Evolutionary conservation across 2,329 filamentous ascomycete species (phyloP).

Genomic region (Neonectria faginata): DNA sequence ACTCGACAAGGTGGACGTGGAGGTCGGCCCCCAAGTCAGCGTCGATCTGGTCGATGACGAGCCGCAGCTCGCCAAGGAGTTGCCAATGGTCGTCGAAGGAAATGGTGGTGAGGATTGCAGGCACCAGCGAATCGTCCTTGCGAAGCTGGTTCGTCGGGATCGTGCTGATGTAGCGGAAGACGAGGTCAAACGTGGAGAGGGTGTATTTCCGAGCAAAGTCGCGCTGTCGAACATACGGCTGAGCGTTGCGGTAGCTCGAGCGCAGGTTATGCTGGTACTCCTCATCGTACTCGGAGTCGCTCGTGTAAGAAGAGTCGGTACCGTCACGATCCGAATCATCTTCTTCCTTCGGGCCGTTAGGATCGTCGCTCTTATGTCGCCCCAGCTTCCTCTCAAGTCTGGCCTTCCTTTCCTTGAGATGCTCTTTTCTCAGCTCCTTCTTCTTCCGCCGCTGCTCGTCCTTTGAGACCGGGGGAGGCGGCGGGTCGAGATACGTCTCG

Average conservation of each 20-base stretch:
- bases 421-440: conserved; percentile 26
- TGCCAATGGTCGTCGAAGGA: conserved; percentile 45
- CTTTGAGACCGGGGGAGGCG: conserved; percentile 34
- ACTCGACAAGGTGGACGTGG: conserved; percentile 41
- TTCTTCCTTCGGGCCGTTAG: not conserved
- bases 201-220: conserved; percentile 47
- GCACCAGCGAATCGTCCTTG: conserved; percentile 29
- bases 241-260: conserved; percentile 34
- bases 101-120: conserved; percentile 31
- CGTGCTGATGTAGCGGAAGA: conserved; percentile 38
- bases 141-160: conserved; percentile 25
- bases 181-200: conserved; percentile 38
- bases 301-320: conserved; percentile 29
- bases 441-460: conserved; percentile 32
- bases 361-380: not conserved
- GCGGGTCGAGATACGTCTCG: conserved; percentile 45
- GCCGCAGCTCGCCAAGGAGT: conserved; percentile 42
- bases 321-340: conserved; percentile 17
- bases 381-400: conserved; percentile 4
- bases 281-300: conserved; percentile 41
- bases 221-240: conserved; percentile 37
- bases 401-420: conserved; percentile 23
- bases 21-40: conserved; percentile 42
- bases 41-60: conserved; percentile 44
- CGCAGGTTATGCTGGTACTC: conserved; percentile 35